phyloP scores from a whole-genome alignment of 1,284 basidiomycete species.

The Mycena sp. region DNA sequence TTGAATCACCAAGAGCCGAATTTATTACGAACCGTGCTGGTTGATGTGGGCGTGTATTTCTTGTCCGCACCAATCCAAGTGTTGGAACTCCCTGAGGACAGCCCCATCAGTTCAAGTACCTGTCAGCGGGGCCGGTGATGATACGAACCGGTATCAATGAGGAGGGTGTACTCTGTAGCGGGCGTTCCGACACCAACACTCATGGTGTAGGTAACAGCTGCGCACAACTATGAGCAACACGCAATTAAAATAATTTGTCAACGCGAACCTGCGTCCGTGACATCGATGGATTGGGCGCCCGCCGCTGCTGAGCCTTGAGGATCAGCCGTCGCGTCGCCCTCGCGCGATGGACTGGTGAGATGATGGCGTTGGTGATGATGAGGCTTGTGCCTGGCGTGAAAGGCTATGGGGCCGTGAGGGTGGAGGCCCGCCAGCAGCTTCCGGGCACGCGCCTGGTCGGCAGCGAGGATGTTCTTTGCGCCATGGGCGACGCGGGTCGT shows the following conservation, averaged over 20 bases:
- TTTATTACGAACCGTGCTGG: conserved; percentile 40
- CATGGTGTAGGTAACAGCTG: conserved; percentile 38
- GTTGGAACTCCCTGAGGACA: conserved; percentile 44
- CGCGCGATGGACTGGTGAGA: conserved; percentile 32
- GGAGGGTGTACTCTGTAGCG: conserved; percentile 45
- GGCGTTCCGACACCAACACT: conserved; percentile 52
- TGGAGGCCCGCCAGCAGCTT: conserved; percentile 54
- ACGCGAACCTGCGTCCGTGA: conserved; percentile 54
- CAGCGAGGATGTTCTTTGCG: conserved; percentile 53
- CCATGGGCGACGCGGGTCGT: conserved; percentile 39
- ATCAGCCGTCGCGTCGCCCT: conserved; percentile 29
- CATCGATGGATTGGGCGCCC: conserved; percentile 49
- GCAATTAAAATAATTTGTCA: conserved; percentile 10
- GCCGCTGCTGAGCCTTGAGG: conserved; percentile 24
- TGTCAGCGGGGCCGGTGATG: background rate
- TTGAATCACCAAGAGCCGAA: background rate
- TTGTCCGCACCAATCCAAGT: conserved; percentile 48
- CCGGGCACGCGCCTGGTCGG: conserved; percentile 56
- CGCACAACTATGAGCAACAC: conserved; percentile 17
- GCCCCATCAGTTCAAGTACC: background rate
- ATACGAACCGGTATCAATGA: conserved; percentile 45
- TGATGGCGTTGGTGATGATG: conserved; percentile 37
- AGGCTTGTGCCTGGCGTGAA: conserved; percentile 24
- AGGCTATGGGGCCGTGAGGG: conserved; percentile 53
- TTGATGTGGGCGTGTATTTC: conserved; percentile 48